Percentiles rank a stretch among this genome's conserved stretches.
Conservation (phyloP, 441 rosid species). For the Adansonia rubrostipa region DNA sequence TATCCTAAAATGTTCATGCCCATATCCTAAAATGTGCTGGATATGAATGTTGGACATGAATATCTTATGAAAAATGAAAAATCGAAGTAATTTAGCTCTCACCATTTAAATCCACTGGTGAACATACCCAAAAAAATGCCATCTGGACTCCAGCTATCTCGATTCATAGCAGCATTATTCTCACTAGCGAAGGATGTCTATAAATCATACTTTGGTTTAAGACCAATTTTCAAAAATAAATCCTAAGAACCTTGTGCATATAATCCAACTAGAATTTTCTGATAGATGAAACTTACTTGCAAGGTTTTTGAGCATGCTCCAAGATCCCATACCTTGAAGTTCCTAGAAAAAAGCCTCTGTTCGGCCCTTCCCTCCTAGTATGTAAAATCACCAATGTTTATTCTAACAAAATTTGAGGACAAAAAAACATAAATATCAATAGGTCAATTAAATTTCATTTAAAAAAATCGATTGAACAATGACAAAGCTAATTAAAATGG, state of each 20-base stretch:
- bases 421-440: constrained; percentile 14
- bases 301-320: constrained; percentile 54
- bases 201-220: constrained; percentile 10
- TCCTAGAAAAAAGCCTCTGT: constrained; percentile 60
- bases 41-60: too few relatives aligned
- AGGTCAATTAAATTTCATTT: background rate
- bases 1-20: too few relatives aligned
- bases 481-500: constrained; percentile 1
- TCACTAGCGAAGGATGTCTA: constrained; percentile 61
- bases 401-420: constrained; percentile 54
- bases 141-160: constrained; percentile 69
- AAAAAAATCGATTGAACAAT: constrained; percentile 14
- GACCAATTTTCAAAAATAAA: background rate
- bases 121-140: constrained; percentile 60
- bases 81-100: too few relatives aligned
- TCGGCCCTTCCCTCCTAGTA: constrained; percentile 80
- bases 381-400: constrained; percentile 67
- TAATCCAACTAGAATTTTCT: background rate
- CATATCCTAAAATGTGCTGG: too few relatives aligned
- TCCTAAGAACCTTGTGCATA: background rate
- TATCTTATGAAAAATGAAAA: too few relatives aligned
- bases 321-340: constrained; percentile 79
- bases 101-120: background rate
- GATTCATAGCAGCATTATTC: constrained; percentile 55
- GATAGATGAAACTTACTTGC: constrained; percentile 33